Conservation (phyloP, 192 early-diverging fungal genomes). For the Entomortierella lignicola region DNA sequence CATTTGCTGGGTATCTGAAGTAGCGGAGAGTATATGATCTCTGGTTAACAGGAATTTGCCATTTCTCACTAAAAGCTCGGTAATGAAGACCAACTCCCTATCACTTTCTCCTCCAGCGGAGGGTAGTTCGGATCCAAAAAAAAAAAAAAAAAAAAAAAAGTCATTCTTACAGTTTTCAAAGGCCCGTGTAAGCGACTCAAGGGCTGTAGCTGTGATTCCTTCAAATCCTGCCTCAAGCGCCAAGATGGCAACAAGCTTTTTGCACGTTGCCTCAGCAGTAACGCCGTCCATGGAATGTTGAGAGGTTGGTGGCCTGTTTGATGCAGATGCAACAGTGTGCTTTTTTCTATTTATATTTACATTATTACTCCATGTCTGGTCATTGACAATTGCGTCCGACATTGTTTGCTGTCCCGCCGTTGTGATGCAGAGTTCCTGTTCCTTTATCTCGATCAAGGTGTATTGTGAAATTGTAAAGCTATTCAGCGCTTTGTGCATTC, state of each 20-base stretch:
- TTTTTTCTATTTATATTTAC: neutral
- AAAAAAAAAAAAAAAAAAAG: too few relatives aligned
- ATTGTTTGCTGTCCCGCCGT: slow-evolving; percentile 2
- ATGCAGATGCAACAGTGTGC: neutral
- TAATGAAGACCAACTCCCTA: too few relatives aligned
- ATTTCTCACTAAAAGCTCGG: neutral
- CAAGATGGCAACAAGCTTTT: slow-evolving; percentile 54
- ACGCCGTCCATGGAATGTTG: slow-evolving; percentile 26
- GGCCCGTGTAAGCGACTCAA: slow-evolving; percentile 49
- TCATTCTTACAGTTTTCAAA: slow-evolving; percentile 58
- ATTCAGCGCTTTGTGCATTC: too few relatives aligned
- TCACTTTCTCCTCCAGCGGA: neutral
- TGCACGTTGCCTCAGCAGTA: slow-evolving; percentile 39
- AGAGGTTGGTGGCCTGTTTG: neutral
- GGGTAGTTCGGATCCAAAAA: too few relatives aligned
- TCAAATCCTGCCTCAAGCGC: slow-evolving; percentile 60
- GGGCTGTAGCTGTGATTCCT: slow-evolving; percentile 49
- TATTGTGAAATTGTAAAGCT: too few relatives aligned
- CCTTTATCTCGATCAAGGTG: neutral
- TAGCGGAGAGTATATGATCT: neutral
- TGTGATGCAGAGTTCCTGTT: neutral
- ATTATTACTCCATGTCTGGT: neutral
- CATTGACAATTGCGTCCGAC: slow-evolving; percentile 27
- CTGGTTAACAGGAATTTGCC: neutral
- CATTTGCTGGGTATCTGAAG: slow-evolving; percentile 60